Percentiles rank a stretch among this genome's conserved stretches.
phyloP scores from a whole-genome alignment of 2,329 filamentous ascomycete genomes.

The Aspergillus pseudoterreus region DNA sequence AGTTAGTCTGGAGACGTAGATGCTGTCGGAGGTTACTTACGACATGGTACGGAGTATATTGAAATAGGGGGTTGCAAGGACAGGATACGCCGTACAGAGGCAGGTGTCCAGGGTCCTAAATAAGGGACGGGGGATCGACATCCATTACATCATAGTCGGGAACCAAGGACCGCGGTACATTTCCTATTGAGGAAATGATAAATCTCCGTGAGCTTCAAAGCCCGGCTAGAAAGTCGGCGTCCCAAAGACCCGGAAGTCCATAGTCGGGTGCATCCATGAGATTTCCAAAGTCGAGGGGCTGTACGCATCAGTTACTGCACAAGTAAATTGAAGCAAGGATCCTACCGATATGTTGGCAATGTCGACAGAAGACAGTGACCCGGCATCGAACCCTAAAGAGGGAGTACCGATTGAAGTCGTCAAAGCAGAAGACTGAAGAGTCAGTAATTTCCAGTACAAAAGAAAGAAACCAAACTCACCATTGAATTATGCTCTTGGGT shows the following conservation, averaged over 20 bases:
- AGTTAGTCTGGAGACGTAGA: not conserved
- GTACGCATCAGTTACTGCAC: not conserved
- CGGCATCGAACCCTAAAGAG: constrained; percentile 21
- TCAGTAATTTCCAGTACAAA: not conserved
- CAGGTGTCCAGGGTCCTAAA: no score
- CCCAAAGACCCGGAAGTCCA: constrained; percentile 24
- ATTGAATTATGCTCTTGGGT: constrained; percentile 16
- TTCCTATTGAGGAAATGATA: no score
- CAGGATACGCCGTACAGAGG: not conserved
- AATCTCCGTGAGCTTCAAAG: not conserved
- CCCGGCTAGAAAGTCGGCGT: constrained; percentile 20
- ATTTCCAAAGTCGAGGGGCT: constrained; percentile 30
- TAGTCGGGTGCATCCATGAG: constrained; percentile 27
- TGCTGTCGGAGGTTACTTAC: not conserved
- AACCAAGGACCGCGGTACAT: no score
- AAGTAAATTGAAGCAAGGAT: no score
- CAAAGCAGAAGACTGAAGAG: not conserved
- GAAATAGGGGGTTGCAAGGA: not conserved
- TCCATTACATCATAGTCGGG: not conserved
- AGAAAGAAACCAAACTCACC: constrained; percentile 7
- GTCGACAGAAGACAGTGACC: constrained; percentile 18
- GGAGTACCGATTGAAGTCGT: constrained; percentile 11
- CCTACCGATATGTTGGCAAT: constrained; percentile 24
- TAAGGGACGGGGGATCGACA: not conserved
- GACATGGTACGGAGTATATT: not conserved